phyloP scores from a whole-genome alignment of 352 stramenopile genomes.

The Phytopythium kandeliae region DNA sequence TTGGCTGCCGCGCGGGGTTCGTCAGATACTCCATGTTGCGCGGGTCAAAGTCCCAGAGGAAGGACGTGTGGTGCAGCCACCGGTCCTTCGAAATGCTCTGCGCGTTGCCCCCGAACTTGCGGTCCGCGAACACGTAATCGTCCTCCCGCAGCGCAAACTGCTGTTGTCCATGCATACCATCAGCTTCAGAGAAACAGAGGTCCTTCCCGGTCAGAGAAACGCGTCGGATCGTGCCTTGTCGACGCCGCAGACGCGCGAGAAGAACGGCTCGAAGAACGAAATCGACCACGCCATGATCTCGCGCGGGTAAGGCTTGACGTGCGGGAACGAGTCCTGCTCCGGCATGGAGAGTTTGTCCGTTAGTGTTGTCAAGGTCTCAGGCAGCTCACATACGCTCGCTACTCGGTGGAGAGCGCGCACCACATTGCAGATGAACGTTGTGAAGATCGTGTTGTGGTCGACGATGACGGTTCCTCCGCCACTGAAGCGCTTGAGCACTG shows the following conservation, averaged over 20 bases:
- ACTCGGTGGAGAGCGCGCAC: too few species aligned
- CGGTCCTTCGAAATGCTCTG: conserved; percentile 93
- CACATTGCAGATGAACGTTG: conserved; percentile 88
- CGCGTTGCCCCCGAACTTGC: conserved; percentile 97
- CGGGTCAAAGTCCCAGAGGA: conserved; percentile 95
- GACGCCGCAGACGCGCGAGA: conserved; percentile 39
- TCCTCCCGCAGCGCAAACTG: conserved; percentile 91
- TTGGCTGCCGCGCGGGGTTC: conserved; percentile 91
- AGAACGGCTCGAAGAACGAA: conserved; percentile 77
- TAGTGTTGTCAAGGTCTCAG: too few species aligned
- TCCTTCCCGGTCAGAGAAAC: background rate
- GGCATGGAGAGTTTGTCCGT: too few species aligned
- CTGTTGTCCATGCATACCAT: too few species aligned
- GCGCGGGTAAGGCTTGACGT: conserved; percentile 80
- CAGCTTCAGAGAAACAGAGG: too few species aligned
- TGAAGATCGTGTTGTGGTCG: conserved; percentile 91
- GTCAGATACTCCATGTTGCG: conserved; percentile 95
- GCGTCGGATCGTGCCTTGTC: conserved; percentile 11
- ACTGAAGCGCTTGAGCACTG: conserved; percentile 93
- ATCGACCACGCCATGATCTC: conserved; percentile 93
- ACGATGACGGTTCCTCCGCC: conserved; percentile 97
- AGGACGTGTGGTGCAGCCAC: conserved; percentile 97
- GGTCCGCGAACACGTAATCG: conserved; percentile 94
- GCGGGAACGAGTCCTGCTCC: conserved; percentile 49
- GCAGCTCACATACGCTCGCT: background rate